Base-by-base conservation (phyloP, 148 eudicot species). In the Camellia granthamiana region DNA sequence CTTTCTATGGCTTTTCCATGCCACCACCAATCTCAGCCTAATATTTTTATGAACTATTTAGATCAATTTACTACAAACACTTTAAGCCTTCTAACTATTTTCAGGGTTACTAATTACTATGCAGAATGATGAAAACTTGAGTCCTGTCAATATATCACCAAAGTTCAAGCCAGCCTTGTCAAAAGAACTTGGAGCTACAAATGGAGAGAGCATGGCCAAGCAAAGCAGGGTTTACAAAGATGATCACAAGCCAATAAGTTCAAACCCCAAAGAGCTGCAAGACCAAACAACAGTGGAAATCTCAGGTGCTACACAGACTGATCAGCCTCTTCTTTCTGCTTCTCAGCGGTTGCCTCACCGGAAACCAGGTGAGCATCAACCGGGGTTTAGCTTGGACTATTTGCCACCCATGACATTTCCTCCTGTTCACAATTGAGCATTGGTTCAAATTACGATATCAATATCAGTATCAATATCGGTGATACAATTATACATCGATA, bases 401-500 rank as follows among this genome's bases (percentile, higher is more conserved):
- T 83, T 83, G 52, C 89, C 91, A 6, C 91, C 93, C 4, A 87
- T 81, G 80, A 87, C 87, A 44, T 91, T 88, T 63, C 93, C 93
- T 81, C 87, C 89, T 4, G 71, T 61, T 55, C 90, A 89, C 80
- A 91, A 91, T 74, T 91, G 78, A 80, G 42, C 16, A 86, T 88
- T 14, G 62, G 41, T 12, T 30, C 38, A 30, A 30, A 30, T 30
- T 30, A 30, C 38, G 38, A 30, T 30, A 30, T 30, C 38, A 30
- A 30, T 30, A 1, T 30, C 38, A 30, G 38, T 30, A 30, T 30
- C 38, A 30, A 30, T 30, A 30, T 30, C 38, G 38, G 38, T 30
- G 38, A 30, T 30, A 30, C 38, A 30, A 30, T 30, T 30, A 30
- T 30, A 30, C 1, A 30, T 30, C 1, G 38, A 30, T 30, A 30